Evolutionary conservation across 495 filamentous ascomycete genomes (phyloP).

Genomic region (Penicillium atrosanguineum): DNA sequence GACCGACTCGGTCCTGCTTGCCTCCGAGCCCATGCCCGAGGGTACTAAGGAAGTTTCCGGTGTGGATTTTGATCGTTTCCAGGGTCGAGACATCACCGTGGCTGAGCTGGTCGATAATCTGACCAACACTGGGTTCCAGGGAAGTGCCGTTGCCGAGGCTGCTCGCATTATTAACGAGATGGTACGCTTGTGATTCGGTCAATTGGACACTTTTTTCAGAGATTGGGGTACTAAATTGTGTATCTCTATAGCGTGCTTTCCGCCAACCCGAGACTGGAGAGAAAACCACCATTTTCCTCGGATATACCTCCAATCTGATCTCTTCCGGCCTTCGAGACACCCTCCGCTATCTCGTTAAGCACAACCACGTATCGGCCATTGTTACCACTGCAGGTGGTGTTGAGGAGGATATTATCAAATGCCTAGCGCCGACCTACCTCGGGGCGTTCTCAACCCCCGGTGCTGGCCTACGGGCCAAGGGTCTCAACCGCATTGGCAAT

Average conservation of each 20-base stretch:
- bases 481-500: conserved; percentile 94
- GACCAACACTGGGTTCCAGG: conserved; percentile 89
- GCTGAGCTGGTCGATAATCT: conserved; percentile 81
- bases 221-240: too few species aligned
- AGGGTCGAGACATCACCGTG: conserved; percentile 72
- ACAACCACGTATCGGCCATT: conserved; percentile 84
- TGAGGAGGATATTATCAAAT: conserved; percentile 98
- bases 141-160: conserved; percentile 78
- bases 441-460: conserved; percentile 77
- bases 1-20: conserved; percentile 82
- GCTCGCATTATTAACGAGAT: conserved; percentile 90
- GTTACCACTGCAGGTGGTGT: conserved; percentile 96
- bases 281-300: conserved; percentile 88
- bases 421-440: conserved; percentile 88
- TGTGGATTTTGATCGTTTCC: conserved; percentile 83
- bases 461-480: conserved; percentile 70
- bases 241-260: conserved; percentile 60
- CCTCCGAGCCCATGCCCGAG: conserved; percentile 77
- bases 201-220: background rate
- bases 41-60: conserved; percentile 73
- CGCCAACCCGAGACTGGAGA: conserved; percentile 68
- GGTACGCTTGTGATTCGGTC: conserved; percentile 50
- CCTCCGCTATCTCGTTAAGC: conserved; percentile 86
- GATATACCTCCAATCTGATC: conserved; percentile 95
- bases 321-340: conserved; percentile 92